Evolutionary conservation across 2,329 filamentous ascomycete genomes (phyloP).

Genomic region (Claviceps sp.): DNA sequence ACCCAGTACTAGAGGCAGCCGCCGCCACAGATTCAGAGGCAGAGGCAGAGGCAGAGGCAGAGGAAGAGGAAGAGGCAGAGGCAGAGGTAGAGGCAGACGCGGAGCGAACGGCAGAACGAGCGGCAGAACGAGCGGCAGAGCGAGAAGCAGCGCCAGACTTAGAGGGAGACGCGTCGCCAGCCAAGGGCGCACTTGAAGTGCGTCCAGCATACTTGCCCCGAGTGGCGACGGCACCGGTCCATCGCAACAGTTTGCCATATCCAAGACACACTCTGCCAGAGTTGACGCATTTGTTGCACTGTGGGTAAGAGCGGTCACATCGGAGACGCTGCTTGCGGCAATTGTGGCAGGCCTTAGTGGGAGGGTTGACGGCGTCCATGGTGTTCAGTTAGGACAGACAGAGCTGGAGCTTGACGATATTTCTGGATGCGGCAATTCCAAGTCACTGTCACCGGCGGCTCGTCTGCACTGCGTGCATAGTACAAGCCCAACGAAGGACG

Average conservation of each 20-base stretch:
- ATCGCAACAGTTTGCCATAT: constrained; percentile 38
- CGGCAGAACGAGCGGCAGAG: neutral
- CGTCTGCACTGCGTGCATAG: constrained; percentile 4
- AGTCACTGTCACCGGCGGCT: constrained; percentile 4
- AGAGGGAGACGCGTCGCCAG: neutral
- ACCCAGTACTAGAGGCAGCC: neutral
- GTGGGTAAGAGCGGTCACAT: constrained; percentile 37
- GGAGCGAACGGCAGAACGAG: neutral
- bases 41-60: neutral
- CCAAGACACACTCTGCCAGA: constrained; percentile 38
- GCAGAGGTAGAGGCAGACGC: neutral
- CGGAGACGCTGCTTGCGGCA: constrained; percentile 39
- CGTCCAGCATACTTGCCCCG: constrained; percentile 28
- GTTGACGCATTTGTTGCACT: constrained; percentile 36
- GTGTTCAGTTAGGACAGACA: neutral
- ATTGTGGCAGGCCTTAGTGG: constrained; percentile 35
- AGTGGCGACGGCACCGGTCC: constrained; percentile 34
- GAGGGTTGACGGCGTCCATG: constrained; percentile 9
- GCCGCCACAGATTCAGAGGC: neutral
- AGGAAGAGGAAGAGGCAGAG: neutral
- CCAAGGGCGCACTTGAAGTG: constrained; percentile 20
- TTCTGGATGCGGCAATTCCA: constrained; percentile 3
- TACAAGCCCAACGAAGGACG: constrained; percentile 2
- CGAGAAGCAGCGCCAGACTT: neutral
- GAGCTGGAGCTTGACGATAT: neutral